phyloP scores from a whole-genome alignment of 306 rosid species.

The Gastrolobium bilobum region DNA sequence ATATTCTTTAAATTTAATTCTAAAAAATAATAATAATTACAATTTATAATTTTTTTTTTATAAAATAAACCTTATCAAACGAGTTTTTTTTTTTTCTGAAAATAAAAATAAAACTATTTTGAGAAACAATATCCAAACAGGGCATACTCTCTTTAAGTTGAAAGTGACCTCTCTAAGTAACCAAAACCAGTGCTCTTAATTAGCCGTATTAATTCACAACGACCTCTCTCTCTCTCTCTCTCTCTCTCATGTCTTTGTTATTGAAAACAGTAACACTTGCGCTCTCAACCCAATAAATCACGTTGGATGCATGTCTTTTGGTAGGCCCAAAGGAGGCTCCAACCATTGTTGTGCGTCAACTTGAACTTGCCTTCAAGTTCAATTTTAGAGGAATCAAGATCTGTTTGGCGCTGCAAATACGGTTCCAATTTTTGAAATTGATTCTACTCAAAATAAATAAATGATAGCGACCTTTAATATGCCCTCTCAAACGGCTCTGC shows the following conservation, averaged over 20 bases:
- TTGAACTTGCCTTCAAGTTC: conserved; percentile 42
- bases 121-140: too few relatives aligned
- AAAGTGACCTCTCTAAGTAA: conserved; percentile 38
- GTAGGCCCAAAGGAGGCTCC: conserved; percentile 34
- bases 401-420: conserved; percentile 21
- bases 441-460: conserved; percentile 26
- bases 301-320: conserved; percentile 27
- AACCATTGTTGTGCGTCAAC: conserved; percentile 27
- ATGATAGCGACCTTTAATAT: not conserved
- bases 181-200: conserved; percentile 3
- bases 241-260: not conserved
- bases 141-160: not conserved
- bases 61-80: too few relatives aligned
- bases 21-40: too few relatives aligned
- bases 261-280: conserved; percentile 12
- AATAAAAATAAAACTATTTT: too few relatives aligned
- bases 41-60: too few relatives aligned
- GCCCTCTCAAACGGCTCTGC: not conserved
- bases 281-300: conserved; percentile 18
- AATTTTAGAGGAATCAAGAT: conserved; percentile 32
- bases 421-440: conserved; percentile 36
- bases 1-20: too few relatives aligned
- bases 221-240: conserved; percentile 5
- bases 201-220: conserved; percentile 1
- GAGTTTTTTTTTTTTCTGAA: too few relatives aligned